A percentile compares a stretch with the other conserved stretches of the same genome.
These are phyloP conservation scores for Calonectria pseudoreteaudii DNA, from an alignment of 2,329 filamentous ascomycete genomes.

Conservation along the genomic window DNA sequence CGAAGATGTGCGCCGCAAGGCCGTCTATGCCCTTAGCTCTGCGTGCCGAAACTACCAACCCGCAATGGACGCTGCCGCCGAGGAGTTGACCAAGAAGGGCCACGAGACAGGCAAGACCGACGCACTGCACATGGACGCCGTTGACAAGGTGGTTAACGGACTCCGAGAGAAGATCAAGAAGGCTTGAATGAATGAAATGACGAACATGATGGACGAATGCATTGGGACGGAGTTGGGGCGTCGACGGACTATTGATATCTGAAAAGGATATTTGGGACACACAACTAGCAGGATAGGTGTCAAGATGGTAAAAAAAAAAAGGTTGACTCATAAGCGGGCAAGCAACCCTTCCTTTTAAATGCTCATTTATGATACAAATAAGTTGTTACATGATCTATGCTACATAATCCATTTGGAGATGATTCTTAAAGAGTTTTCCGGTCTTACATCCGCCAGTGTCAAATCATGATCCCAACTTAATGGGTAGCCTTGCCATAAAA, in stretches of 20 bases:
- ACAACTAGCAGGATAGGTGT: slow-evolving; percentile 7
- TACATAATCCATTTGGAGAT: slow-evolving; percentile 41
- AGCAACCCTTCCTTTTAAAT: slow-evolving; percentile 31
- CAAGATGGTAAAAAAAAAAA: slow-evolving; percentile 25
- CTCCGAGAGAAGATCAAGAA: slow-evolving; percentile 67
- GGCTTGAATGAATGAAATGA: slow-evolving; percentile 28
- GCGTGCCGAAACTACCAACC: slow-evolving; percentile 91
- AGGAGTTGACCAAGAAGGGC: slow-evolving; percentile 69
- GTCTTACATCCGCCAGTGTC: slow-evolving; percentile 17
- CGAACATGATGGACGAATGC: slow-evolving; percentile 38
- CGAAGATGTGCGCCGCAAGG: slow-evolving; percentile 81
- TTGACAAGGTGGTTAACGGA: slow-evolving; percentile 79
- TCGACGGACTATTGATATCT: slow-evolving; percentile 19
- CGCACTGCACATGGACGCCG: slow-evolving; percentile 86
- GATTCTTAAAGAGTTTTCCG: slow-evolving; percentile 23
- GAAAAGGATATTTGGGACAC: not conserved
- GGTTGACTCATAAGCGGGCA: slow-evolving; percentile 30
- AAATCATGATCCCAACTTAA: slow-evolving; percentile 37
- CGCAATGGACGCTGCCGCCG: slow-evolving; percentile 76
- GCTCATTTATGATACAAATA: slow-evolving; percentile 48
- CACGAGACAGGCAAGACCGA: slow-evolving; percentile 74
- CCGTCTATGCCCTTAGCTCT: slow-evolving; percentile 88
- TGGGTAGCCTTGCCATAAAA: slow-evolving; percentile 80
- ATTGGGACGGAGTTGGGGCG: slow-evolving; percentile 53
- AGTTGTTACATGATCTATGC: slow-evolving; percentile 50